Evolutionary conservation across 2,329 filamentous ascomycete species (phyloP).

Genomic region (Tolypocladium tropicale): DNA sequence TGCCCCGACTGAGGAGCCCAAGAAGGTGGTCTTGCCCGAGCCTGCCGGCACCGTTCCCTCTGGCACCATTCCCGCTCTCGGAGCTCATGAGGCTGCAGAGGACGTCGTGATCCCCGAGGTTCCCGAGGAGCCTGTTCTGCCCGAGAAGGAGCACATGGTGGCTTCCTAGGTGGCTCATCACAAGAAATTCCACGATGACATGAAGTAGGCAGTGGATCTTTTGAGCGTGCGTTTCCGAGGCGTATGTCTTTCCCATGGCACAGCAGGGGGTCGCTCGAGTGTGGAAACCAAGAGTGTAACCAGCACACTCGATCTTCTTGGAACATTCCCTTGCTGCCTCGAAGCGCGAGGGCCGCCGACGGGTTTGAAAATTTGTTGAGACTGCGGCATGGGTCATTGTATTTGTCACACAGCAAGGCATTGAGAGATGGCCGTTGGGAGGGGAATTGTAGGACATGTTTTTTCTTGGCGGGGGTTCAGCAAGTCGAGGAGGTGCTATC

Average conservation of each 20-base stretch:
- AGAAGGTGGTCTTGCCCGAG: conserved; percentile 8
- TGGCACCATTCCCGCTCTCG: background rate
- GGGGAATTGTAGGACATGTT: background rate
- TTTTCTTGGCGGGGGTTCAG: background rate
- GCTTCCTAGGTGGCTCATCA: conserved; percentile 16
- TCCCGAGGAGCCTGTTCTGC: conserved; percentile 15
- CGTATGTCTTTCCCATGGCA: conserved; percentile 13
- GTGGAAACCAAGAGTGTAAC: conserved; percentile 13
- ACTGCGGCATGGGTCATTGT: background rate
- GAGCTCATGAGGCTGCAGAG: background rate
- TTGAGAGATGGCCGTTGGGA: background rate
- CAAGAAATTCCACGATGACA: conserved; percentile 15
- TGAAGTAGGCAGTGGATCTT: conserved; percentile 14
- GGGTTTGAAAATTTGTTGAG: background rate
- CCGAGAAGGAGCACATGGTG: conserved; percentile 17
- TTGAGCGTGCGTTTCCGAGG: conserved; percentile 18
- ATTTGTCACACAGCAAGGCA: background rate
- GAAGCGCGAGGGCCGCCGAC: background rate
- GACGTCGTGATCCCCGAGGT: conserved; percentile 4
- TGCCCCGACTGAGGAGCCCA: conserved; percentile 26
- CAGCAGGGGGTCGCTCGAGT: conserved; percentile 14
- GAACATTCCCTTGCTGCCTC: conserved; percentile 10
- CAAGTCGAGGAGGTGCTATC: background rate
- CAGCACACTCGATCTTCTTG: conserved; percentile 10
- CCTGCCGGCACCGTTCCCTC: conserved; percentile 13